These are phyloP conservation scores for Aspergillus neoniger DNA, from an alignment of 2,329 filamentous ascomycete species.

Conservation along the genomic window DNA sequence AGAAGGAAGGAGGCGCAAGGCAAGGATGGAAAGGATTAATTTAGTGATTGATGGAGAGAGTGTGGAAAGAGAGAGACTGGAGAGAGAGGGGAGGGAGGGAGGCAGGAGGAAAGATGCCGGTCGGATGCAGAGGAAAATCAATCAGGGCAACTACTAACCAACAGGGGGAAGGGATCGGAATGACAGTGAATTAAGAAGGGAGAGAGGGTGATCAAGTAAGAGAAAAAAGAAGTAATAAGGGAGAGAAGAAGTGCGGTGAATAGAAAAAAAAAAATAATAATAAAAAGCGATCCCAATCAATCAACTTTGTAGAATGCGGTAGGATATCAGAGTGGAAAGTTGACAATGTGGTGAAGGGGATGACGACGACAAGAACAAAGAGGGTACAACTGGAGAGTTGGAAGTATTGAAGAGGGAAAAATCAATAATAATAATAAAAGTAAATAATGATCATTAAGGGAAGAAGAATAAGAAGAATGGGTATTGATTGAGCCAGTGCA, in stretches of 20 bases:
- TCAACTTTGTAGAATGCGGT: neutral
- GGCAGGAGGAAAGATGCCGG: slow-evolving; percentile 8
- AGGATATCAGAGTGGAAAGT: neutral
- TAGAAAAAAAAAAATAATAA: slow-evolving; percentile 2
- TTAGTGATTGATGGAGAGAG: slow-evolving; percentile 11
- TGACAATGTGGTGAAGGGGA: neutral
- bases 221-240: neutral
- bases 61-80: slow-evolving; percentile 3
- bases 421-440: neutral
- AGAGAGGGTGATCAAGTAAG: neutral
- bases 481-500: neutral
- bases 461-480: neutral
- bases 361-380: neutral
- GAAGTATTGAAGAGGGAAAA: neutral
- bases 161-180: neutral
- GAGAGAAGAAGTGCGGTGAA: too few species aligned
- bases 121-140: slow-evolving; percentile 11
- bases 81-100: slow-evolving; percentile 3
- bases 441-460: neutral
- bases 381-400: neutral
- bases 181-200: slow-evolving; percentile 1
- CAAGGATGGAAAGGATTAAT: slow-evolving; percentile 20
- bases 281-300: neutral
- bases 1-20: slow-evolving; percentile 21
- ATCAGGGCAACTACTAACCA: slow-evolving; percentile 6